phyloP scores from a whole-genome alignment of 768 basidiomycete genomes.

The Kwoniella mangroviensis region DNA sequence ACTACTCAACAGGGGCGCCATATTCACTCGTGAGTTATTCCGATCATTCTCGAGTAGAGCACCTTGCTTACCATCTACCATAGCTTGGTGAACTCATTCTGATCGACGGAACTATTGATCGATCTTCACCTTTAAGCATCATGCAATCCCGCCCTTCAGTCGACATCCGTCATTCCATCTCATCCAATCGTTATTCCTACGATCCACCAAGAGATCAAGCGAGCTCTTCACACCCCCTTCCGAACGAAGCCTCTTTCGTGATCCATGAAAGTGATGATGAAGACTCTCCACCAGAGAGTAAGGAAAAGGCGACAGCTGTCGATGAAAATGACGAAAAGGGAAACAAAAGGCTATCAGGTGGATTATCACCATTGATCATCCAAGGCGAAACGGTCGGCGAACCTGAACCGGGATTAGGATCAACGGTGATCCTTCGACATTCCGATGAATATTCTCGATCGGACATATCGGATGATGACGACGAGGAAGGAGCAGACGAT shows the following conservation, averaged over 20 bases:
- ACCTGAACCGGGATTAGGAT: constrained; percentile 21
- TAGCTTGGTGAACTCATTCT: constrained; percentile 86
- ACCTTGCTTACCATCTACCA: constrained; percentile 2
- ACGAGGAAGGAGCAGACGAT: background rate
- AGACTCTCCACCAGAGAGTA: background rate
- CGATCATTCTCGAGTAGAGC: constrained; percentile 8
- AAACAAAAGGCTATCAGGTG: constrained; percentile 6
- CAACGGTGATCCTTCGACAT: constrained; percentile 34
- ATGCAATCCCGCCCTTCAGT: constrained; percentile 21
- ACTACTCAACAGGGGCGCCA: constrained; percentile 66
- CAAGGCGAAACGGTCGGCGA: constrained; percentile 14
- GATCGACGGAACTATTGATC: constrained; percentile 58
- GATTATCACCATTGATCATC: constrained; percentile 26
- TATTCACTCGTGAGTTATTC: constrained; percentile 71
- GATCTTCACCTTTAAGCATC: constrained; percentile 58
- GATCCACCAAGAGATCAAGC: background rate
- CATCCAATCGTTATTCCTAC: constrained; percentile 1
- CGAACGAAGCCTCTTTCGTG: constrained; percentile 13
- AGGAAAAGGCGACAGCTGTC: background rate
- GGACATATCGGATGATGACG: constrained; percentile 13
- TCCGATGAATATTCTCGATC: constrained; percentile 22
- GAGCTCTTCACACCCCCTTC: background rate
- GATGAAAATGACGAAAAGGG: constrained; percentile 1
- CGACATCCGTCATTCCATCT: constrained; percentile 15
- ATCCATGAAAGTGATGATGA: constrained; percentile 15